Evolutionary conservation across 2,329 filamentous ascomycete species (phyloP).

Genomic region (Diaporthe ilicicola): DNA sequence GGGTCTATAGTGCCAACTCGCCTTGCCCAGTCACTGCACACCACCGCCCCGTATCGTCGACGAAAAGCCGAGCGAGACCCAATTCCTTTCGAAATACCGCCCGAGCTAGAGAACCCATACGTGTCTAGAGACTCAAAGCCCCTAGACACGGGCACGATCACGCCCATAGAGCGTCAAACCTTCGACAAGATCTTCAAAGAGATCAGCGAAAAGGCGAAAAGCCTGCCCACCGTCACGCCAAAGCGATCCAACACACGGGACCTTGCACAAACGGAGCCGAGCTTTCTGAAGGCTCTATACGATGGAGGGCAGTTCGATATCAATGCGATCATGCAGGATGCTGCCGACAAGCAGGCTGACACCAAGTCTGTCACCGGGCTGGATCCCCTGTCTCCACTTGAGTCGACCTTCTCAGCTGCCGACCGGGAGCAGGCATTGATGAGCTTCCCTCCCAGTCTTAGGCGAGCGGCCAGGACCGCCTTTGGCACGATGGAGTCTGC

Average conservation of each 20-base stretch:
- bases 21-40: slow-evolving; percentile 39
- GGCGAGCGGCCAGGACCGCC: slow-evolving; percentile 48
- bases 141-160: slow-evolving; percentile 59
- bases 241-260: slow-evolving; percentile 30
- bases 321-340: slow-evolving; percentile 41
- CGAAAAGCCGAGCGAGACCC: slow-evolving; percentile 40
- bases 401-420: slow-evolving; percentile 36
- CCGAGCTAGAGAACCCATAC: slow-evolving; percentile 43
- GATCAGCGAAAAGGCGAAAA: slow-evolving; percentile 51
- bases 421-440: slow-evolving; percentile 47
- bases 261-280: slow-evolving; percentile 18
- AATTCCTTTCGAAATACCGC: slow-evolving; percentile 61
- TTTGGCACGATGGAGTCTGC: slow-evolving; percentile 44
- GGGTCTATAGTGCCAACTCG: slow-evolving; percentile 32
- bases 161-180: slow-evolving; percentile 57
- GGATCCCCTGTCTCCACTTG: slow-evolving; percentile 35
- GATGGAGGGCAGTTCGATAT: slow-evolving; percentile 35
- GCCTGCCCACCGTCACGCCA: slow-evolving; percentile 38
- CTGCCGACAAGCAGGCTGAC: slow-evolving; percentile 32
- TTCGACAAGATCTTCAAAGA: slow-evolving; percentile 67
- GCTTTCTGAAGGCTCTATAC: slow-evolving; percentile 18
- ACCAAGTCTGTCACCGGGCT: slow-evolving; percentile 27
- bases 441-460: slow-evolving; percentile 51
- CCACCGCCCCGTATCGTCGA: slow-evolving; percentile 33
- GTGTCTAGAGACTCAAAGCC: slow-evolving; percentile 35